Evolutionary conservation across 2,329 filamentous ascomycete species (phyloP), one percentile per base, ranked within the genome.

Genomic region (Diaporthe nobilis): DNA sequence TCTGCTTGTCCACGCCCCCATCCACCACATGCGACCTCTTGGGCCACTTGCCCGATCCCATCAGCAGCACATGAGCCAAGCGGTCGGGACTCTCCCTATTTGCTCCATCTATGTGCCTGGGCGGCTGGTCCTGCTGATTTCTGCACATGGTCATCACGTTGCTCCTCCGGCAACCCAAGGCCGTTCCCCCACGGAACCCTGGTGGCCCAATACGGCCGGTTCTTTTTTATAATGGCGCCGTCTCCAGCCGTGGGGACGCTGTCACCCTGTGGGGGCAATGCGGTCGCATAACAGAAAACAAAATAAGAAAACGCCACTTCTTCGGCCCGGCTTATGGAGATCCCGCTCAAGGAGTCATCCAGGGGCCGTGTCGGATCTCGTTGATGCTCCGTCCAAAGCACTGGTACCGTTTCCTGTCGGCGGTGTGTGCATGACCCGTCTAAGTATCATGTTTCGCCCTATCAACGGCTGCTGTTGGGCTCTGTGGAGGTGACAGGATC

Each of bases 51-150:
- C 63, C 44, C 47, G 31, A 68, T 68, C 65, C 47, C 34, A 28
- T 42, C 65, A 55, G 65, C 34, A 53, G 42, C 10, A 55, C 49
- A 70, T 70, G 65, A 55, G 65, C 65, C 65, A 70, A 70, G 65
- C 65, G 49, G 65, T 39, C 65, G 65, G 65, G 65, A 42, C 65
- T 42, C 34, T 55, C 65, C 65, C 65, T 53, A 70, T 42, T 70
- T 70, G 47, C 49, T 70, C 65, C 31, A 53, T 68, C 39, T 39
- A 39, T 68, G 63, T 31, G 63, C 63, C 63, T 15, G 34, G 22
- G 13, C 34, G 17, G 25, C 60, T 47, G 39, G 47, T 28, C 49
- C 13, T 55, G 49, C 65, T 55, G 49, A 28, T 34, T 53, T 39
- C 65, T 55, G 65, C 65, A 70, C 65, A 55, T 70, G 65, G 25